These are phyloP conservation scores for Amanita rimosa DNA, from an alignment of 768 basidiomycete species.

Conservation along the genomic window DNA sequence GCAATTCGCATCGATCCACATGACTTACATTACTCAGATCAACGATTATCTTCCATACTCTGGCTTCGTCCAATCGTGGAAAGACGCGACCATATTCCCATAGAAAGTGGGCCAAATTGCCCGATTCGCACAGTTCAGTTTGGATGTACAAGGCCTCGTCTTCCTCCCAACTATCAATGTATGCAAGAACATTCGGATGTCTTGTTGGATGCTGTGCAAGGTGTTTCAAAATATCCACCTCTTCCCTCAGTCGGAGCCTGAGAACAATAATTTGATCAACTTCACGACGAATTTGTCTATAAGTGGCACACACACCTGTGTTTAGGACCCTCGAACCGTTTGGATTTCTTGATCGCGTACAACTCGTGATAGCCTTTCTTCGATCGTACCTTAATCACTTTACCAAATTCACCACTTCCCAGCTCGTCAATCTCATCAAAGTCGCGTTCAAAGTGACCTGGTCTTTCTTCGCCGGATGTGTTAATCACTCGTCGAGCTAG, in stretches of 20 bases:
- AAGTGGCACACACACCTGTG: slow-evolving; percentile 70
- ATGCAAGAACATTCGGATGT: slow-evolving; percentile 79
- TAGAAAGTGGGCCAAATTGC: slow-evolving; percentile 85
- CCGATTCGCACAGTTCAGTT: slow-evolving; percentile 89
- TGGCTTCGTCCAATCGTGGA: slow-evolving; percentile 79
- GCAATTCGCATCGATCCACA: slow-evolving; percentile 15
- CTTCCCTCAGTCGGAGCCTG: slow-evolving; percentile 83
- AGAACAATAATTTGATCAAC: slow-evolving; percentile 15
- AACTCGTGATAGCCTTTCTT: slow-evolving; percentile 46
- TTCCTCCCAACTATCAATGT: slow-evolving; percentile 96
- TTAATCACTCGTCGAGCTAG: slow-evolving; percentile 24
- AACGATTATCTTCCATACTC: slow-evolving; percentile 92
- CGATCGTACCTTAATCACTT: slow-evolving; percentile 73
- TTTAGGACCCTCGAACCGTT: slow-evolving; percentile 81
- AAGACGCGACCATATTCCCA: slow-evolving; percentile 83
- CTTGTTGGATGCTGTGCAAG: slow-evolving; percentile 37
- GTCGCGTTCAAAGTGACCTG: slow-evolving; percentile 67
- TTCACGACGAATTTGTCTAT: slow-evolving; percentile 14
- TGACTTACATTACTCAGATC: slow-evolving; percentile 80
- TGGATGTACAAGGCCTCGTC: slow-evolving; percentile 80
- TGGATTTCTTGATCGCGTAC: slow-evolving; percentile 91
- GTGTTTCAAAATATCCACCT: slow-evolving; percentile 84
- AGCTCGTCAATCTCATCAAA: slow-evolving; percentile 74
- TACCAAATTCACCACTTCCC: slow-evolving; percentile 90
- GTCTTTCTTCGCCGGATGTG: slow-evolving; percentile 34